Percentiles rank a stretch among this genome's conserved stretches.
These are phyloP conservation scores for Phytophthora aleatoria DNA, from an alignment of 352 stramenopile species.

Conservation along the genomic window DNA sequence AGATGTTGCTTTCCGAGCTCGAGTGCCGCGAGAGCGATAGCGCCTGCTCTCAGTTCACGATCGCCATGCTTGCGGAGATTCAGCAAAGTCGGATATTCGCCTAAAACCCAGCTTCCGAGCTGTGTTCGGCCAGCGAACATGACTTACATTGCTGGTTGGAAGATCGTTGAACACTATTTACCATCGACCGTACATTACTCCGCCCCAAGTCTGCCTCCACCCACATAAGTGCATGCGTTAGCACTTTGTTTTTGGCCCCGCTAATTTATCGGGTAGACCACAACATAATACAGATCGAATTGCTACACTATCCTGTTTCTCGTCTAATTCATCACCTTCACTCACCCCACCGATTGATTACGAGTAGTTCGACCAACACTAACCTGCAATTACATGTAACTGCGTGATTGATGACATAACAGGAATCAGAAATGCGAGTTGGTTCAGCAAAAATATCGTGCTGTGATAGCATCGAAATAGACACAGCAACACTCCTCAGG, in stretches of 20 bases:
- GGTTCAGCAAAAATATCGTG: too few species aligned
- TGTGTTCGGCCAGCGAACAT: too few species aligned
- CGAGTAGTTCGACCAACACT: constrained; percentile 18
- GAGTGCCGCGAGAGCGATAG: constrained; percentile 35
- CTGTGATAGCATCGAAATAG: not conserved
- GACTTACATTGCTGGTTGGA: too few species aligned
- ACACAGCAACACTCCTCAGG: not conserved
- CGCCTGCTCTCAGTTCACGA: constrained; percentile 48
- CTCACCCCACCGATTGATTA: constrained; percentile 13
- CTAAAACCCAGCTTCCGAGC: constrained; percentile 12
- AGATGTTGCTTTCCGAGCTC: constrained; percentile 47
- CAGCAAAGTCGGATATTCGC: constrained; percentile 66
- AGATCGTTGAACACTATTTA: constrained; percentile 1
- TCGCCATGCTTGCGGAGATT: constrained; percentile 58
- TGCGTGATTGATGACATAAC: too few species aligned
- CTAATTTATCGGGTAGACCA: constrained; percentile 33
- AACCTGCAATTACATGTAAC: not conserved
- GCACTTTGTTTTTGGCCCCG: constrained; percentile 20
- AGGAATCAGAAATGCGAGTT: too few species aligned
- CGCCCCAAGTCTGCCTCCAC: constrained; percentile 11
- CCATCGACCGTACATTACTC: constrained; percentile 26
- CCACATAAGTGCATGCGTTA: constrained; percentile 13
- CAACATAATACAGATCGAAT: constrained; percentile 19
- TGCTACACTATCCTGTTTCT: not conserved
- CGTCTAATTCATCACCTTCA: constrained; percentile 19